These are phyloP conservation scores for Fusarium sp. DNA, from an alignment of 2,329 filamentous ascomycete species.

Conservation along the genomic window DNA sequence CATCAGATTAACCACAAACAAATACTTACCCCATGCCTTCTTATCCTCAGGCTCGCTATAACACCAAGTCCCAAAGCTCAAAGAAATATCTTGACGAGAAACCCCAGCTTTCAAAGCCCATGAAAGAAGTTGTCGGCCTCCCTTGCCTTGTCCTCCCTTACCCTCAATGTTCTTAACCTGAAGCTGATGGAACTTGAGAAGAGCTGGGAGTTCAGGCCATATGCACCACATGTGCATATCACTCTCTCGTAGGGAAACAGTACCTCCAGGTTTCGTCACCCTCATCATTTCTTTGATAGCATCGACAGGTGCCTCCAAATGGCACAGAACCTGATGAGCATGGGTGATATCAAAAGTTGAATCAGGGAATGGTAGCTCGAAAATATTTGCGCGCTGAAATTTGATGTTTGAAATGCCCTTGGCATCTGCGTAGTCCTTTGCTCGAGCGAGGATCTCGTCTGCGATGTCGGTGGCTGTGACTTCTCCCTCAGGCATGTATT, in stretches of 20 bases:
- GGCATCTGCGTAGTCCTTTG: conserved; percentile 37
- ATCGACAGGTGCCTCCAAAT: conserved; percentile 50
- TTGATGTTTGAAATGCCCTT: conserved; percentile 43
- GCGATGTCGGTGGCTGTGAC: conserved; percentile 50
- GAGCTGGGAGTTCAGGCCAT: conserved; percentile 44
- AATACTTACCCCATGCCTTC: conserved; percentile 43
- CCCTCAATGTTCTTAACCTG: conserved; percentile 31
- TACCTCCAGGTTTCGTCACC: conserved; percentile 56
- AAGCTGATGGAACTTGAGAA: conserved; percentile 43
- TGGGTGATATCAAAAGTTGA: conserved; percentile 57
- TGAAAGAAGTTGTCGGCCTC: conserved; percentile 44
- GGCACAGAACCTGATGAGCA: conserved; percentile 56
- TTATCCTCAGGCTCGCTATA: conserved; percentile 43
- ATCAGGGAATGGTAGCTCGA: conserved; percentile 53
- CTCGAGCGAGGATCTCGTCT: conserved; percentile 47
- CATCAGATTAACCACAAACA: accelerated
- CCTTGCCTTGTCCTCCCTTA: conserved; percentile 44
- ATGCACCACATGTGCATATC: conserved; percentile 47
- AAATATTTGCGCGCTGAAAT: conserved; percentile 46
- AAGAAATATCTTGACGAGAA: conserved; percentile 35
- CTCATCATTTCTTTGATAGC: conserved; percentile 56
- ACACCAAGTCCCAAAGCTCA: conserved; percentile 48
- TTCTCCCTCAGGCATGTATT: conserved; percentile 53
- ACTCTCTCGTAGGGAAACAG: conserved; percentile 52
- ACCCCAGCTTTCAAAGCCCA: conserved; percentile 45